These are phyloP conservation scores for Jasminum sambac DNA, from an alignment of 257 asterid genomes.

Conservation along the genomic window DNA sequence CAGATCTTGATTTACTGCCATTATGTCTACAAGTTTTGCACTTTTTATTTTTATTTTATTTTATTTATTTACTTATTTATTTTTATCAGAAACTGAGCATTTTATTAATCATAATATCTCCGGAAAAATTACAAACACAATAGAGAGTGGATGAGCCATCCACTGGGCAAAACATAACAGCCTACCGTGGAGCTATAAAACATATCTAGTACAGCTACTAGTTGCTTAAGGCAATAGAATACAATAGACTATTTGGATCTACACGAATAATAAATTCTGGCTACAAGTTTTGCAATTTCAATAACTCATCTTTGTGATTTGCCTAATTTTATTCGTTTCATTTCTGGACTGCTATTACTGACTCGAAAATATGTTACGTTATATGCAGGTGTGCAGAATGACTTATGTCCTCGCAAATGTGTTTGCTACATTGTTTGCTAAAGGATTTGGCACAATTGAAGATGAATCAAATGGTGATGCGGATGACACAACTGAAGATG, in stretches of 20 bases:
- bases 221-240: too few species aligned
- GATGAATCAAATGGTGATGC: constrained; percentile 50
- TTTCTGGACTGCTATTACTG: constrained; percentile 6
- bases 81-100: too few species aligned
- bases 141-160: too few species aligned
- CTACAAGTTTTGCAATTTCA: not conserved
- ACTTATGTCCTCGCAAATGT: constrained; percentile 70
- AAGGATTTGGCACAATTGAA: constrained; percentile 72
- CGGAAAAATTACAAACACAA: too few species aligned
- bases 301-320: not conserved
- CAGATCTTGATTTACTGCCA: not conserved
- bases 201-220: too few species aligned
- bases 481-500: constrained; percentile 58
- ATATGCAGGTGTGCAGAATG: constrained; percentile 60
- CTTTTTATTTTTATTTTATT: too few species aligned
- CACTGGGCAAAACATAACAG: too few species aligned
- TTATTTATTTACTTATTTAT: too few species aligned
- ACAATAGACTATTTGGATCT: too few species aligned
- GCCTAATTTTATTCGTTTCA: not conserved
- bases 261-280: too few species aligned
- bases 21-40: not conserved
- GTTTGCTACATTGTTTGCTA: constrained; percentile 63
- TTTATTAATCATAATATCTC: too few species aligned
- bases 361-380: constrained; percentile 13
- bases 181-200: too few species aligned